Evolutionary conservation across 305 asterid genomes (phyloP).

Genomic region (Solanum hybrid): DNA sequence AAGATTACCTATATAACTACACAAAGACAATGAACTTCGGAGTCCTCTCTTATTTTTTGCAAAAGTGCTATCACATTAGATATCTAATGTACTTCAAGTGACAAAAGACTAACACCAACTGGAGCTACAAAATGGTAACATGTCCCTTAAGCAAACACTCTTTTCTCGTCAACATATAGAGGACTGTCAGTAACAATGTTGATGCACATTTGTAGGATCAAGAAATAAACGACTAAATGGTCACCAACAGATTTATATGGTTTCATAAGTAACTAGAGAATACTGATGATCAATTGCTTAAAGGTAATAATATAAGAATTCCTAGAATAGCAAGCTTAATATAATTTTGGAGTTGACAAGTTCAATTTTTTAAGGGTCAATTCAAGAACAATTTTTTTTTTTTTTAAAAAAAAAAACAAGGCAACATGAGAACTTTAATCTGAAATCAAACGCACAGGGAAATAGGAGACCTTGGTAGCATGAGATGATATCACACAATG

Average conservation of each 20-base stretch:
- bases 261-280: background rate
- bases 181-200: background rate
- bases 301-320: background rate
- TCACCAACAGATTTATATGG: background rate
- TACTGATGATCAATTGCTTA: background rate
- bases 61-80: background rate
- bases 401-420: background rate
- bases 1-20: background rate
- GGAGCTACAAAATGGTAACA: background rate
- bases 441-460: slow-evolving; percentile 1
- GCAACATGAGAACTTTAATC: slow-evolving; percentile 3
- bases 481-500: slow-evolving; percentile 7
- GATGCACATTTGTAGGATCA: background rate
- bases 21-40: background rate
- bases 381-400: background rate
- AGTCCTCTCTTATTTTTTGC: background rate
- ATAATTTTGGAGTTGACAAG: background rate
- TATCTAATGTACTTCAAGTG: background rate
- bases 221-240: background rate
- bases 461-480: background rate
- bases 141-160: background rate
- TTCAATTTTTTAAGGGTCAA: background rate
- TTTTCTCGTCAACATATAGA: background rate
- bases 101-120: background rate
- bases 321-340: background rate